phyloP scores from a whole-genome alignment of 2,329 filamentous ascomycete genomes.

The Elsinoe batatas region DNA sequence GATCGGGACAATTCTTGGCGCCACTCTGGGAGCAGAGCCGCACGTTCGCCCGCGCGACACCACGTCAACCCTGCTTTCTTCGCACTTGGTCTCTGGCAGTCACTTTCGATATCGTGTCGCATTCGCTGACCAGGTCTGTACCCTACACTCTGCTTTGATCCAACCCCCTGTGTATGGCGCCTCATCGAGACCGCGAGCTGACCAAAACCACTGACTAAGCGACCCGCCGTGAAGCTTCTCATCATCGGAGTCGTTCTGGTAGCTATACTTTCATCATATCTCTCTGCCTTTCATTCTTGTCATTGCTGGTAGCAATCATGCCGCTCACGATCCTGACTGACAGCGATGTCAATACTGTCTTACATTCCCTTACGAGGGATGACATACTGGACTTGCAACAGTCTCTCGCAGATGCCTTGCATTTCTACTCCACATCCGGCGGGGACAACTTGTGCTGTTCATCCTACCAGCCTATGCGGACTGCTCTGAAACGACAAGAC shows the following conservation, averaged over 20 bases:
- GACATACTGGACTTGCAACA: constrained; percentile 49
- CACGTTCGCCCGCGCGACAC: not conserved
- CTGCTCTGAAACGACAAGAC: constrained; percentile 50
- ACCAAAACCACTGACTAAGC: not conserved
- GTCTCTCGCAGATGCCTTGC: constrained; percentile 49
- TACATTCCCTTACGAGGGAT: constrained; percentile 46
- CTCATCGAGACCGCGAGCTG: not conserved
- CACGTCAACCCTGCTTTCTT: not conserved
- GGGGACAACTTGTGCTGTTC: constrained; percentile 49
- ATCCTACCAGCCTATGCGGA: constrained; percentile 52
- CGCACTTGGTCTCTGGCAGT: not conserved
- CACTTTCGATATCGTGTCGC: no score
- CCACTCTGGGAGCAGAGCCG: not conserved
- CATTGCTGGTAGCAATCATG: constrained; percentile 31
- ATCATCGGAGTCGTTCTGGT: not conserved
- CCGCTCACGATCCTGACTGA: constrained; percentile 51
- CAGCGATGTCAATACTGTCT: constrained; percentile 44
- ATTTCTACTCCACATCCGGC: constrained; percentile 54
- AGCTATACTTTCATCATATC: no score
- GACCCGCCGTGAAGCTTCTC: not conserved
- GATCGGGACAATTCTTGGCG: not conserved
- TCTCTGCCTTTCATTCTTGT: not conserved
- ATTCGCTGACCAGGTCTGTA: no score
- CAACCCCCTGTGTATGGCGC: no score
- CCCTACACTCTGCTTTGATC: no score